These are phyloP conservation scores for Aureobasidium sp. DNA, from an alignment of 2,329 filamentous ascomycete species.

Conservation along the genomic window DNA sequence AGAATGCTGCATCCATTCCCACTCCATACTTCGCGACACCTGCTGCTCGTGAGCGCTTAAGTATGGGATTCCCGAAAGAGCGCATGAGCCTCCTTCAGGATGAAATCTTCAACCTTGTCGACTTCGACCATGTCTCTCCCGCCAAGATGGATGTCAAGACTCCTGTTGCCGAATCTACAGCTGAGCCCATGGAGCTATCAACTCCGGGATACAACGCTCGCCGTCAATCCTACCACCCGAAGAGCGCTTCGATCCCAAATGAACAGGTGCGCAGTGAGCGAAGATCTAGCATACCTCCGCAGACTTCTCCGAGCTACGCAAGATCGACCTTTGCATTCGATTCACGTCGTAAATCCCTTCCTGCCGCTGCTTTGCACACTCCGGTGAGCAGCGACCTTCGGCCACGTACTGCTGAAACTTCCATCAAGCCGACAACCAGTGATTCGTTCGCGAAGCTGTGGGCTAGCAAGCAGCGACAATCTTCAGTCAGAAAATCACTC, in stretches of 20 bases:
- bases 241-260: neutral
- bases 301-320: constrained; percentile 22
- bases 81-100: constrained; percentile 8
- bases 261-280: neutral
- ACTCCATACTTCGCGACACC: constrained; percentile 5
- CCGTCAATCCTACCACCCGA: neutral
- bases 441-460: constrained; percentile 17
- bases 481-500: constrained; percentile 3
- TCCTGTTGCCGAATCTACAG: neutral
- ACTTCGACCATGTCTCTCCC: constrained; percentile 3
- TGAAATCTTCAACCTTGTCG: constrained; percentile 2
- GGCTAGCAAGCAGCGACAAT: constrained; percentile 13
- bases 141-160: neutral
- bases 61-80: constrained; percentile 3
- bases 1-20: constrained; percentile 3
- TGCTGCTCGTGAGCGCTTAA: neutral
- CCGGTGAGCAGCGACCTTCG: constrained; percentile 14
- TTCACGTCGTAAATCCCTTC: constrained; percentile 25
- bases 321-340: constrained; percentile 23
- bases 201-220: neutral
- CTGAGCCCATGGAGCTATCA: neutral
- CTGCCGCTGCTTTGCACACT: constrained; percentile 15
- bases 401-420: constrained; percentile 24
- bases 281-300: neutral
- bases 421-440: constrained; percentile 18